Conservation (phyloP, 2,329 filamentous ascomycete species). For the Apiospora marii region DNA sequence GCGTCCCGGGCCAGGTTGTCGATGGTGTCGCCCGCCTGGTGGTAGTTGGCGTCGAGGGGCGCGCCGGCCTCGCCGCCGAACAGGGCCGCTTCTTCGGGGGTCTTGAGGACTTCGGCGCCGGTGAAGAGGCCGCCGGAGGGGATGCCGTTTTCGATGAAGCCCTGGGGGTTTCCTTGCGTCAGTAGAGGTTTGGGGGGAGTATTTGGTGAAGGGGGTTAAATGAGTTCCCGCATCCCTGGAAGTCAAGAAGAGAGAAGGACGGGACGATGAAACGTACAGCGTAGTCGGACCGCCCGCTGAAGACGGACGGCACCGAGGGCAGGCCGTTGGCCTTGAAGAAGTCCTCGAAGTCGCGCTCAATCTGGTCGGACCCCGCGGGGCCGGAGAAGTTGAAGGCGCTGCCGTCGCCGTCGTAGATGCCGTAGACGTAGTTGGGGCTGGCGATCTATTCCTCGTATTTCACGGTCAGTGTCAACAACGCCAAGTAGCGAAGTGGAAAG, state of each 20-base stretch:
- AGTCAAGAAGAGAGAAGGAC: not conserved
- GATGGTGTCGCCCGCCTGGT: constrained; percentile 45
- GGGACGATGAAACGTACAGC: constrained; percentile 35
- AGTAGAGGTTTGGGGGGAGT: not conserved
- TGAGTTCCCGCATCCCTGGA: not conserved
- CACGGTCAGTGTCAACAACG: not conserved
- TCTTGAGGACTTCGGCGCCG: constrained; percentile 67
- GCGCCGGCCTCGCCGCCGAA: constrained; percentile 62
- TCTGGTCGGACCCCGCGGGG: constrained; percentile 65
- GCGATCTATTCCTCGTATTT: constrained; percentile 43
- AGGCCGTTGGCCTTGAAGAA: constrained; percentile 57
- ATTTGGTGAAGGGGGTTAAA: not conserved
- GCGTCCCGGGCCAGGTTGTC: constrained; percentile 42
- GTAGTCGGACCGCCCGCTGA: constrained; percentile 67
- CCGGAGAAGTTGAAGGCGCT: constrained; percentile 64
- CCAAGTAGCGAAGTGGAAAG: too few species aligned
- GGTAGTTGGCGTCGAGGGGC: constrained; percentile 42
- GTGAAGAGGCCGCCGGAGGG: constrained; percentile 66
- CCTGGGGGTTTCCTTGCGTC: constrained; percentile 31
- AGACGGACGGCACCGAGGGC: constrained; percentile 59
- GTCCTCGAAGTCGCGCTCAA: constrained; percentile 64
- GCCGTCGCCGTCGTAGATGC: constrained; percentile 67
- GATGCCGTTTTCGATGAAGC: constrained; percentile 64
- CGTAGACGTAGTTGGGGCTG: constrained; percentile 58
- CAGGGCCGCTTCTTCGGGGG: constrained; percentile 56